Evolutionary conservation across 148 eudicot genomes (phyloP).

Genomic region (Chenopodium album): DNA sequence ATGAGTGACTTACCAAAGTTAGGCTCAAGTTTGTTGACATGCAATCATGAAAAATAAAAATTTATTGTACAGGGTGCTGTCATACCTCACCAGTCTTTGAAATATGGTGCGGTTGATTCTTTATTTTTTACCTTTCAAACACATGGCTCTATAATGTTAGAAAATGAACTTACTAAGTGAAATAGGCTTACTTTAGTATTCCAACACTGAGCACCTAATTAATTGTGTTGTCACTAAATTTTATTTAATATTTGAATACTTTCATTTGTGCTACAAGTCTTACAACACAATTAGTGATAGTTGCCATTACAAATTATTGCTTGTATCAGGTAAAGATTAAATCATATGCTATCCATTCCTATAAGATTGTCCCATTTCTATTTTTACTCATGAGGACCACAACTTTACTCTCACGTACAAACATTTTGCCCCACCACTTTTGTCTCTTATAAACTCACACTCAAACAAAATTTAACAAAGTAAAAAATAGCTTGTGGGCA

Average conservation of each 20-base stretch:
- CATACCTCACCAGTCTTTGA: neutral
- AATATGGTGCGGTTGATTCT: neutral
- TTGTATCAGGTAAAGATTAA: neutral
- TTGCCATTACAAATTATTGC: neutral
- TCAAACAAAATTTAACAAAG: too few relatives aligned
- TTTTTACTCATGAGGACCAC: too few relatives aligned
- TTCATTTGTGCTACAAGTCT: neutral
- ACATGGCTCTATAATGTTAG: neutral
- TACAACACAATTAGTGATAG: neutral
- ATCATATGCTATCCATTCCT: too few relatives aligned
- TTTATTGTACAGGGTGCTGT: neutral
- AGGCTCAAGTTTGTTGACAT: neutral
- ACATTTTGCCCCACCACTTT: too few relatives aligned
- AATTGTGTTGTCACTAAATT: neutral
- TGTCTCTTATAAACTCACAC: too few relatives aligned
- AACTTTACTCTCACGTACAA: too few relatives aligned
- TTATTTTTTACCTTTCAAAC: too few relatives aligned
- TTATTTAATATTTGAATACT: neutral
- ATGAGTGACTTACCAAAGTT: neutral
- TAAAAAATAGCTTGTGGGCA: too few relatives aligned
- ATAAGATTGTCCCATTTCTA: too few relatives aligned
- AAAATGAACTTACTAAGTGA: neutral
- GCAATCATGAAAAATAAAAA: neutral
- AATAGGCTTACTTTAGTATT: neutral
- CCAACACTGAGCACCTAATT: neutral